Percentiles rank a stretch among this genome's conserved stretches.
phyloP scores from a whole-genome alignment of 2,329 filamentous ascomycete genomes.

The Escovopsis weberi region DNA sequence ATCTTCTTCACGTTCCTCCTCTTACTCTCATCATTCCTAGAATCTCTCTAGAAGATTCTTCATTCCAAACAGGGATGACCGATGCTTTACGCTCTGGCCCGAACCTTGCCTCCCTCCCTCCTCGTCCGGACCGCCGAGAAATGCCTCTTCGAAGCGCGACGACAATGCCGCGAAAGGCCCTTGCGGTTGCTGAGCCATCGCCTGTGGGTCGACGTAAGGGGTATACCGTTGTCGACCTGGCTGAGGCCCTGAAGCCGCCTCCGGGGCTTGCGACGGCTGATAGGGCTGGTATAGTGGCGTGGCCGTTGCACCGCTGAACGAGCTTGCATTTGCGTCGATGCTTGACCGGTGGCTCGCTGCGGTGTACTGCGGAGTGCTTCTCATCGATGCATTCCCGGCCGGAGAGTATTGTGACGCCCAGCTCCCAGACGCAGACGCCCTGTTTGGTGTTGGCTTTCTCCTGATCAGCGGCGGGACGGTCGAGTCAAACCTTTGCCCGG shows the following conservation, averaged over 20 bases:
- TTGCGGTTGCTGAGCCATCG: neutral
- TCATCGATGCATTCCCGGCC: neutral
- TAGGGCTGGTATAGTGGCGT: neutral
- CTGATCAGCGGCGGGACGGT: neutral
- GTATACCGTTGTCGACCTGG: neutral
- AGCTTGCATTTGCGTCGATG: neutral
- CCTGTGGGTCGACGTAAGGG: neutral
- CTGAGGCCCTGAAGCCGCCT: neutral
- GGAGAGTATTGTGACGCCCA: neutral
- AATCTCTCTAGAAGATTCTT: neutral
- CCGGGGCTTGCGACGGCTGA: neutral
- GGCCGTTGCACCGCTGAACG: neutral
- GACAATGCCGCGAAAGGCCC: too few relatives aligned
- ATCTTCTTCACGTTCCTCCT: too few relatives aligned
- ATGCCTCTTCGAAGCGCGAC: too few relatives aligned
- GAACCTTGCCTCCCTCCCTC: too few relatives aligned
- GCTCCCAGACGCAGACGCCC: neutral
- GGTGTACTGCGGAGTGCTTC: too few relatives aligned
- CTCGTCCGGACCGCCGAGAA: too few relatives aligned
- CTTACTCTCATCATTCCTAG: too few relatives aligned
- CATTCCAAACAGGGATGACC: neutral
- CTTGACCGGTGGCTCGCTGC: neutral
- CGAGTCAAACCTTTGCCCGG: neutral
- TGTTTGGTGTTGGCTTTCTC: neutral
- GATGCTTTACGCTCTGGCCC: neutral